phyloP scores from a whole-genome alignment of 495 filamentous ascomycete genomes.

The Aspergillus ellipticus region DNA sequence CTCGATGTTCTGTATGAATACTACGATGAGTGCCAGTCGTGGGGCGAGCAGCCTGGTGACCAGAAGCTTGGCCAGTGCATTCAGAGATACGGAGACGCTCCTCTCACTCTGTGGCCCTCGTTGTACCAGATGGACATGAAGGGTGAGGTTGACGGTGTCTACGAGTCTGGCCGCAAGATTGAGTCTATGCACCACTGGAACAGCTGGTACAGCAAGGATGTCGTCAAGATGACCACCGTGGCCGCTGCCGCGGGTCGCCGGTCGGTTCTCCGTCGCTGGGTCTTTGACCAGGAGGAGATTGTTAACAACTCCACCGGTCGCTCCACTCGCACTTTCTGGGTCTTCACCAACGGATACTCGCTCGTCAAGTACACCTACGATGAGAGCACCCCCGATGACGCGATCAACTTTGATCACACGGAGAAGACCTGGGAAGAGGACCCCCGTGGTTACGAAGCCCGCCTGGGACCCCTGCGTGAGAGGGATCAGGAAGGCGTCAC shows the following conservation, averaged over 20 bases:
- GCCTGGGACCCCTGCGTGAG: slow-evolving; percentile 50
- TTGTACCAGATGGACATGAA: slow-evolving; percentile 63
- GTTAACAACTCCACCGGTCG: slow-evolving; percentile 37
- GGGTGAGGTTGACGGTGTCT: slow-evolving; percentile 58
- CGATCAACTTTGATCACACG: slow-evolving; percentile 51
- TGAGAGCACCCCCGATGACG: slow-evolving; percentile 37
- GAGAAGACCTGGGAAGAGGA: slow-evolving; percentile 62
- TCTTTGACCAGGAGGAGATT: slow-evolving; percentile 52
- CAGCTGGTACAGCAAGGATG: slow-evolving; percentile 49
- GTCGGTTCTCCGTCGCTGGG: slow-evolving; percentile 58
- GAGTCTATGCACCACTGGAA: slow-evolving; percentile 67
- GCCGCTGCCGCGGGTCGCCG: slow-evolving; percentile 55
- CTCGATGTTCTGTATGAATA: slow-evolving; percentile 50
- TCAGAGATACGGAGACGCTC: slow-evolving; percentile 50
- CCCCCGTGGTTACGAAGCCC: slow-evolving; percentile 45
- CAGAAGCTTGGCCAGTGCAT: slow-evolving; percentile 62
- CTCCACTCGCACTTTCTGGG: slow-evolving; percentile 43
- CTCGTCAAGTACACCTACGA: slow-evolving; percentile 53
- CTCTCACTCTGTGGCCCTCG: slow-evolving; percentile 54
- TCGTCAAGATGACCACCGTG: slow-evolving; percentile 57
- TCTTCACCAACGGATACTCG: slow-evolving; percentile 62
- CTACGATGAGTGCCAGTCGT: slow-evolving; percentile 51
- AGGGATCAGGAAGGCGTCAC: slow-evolving; percentile 39
- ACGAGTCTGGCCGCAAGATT: slow-evolving; percentile 55
- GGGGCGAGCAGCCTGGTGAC: slow-evolving; percentile 53